Evolutionary conservation across 305 asterid species (phyloP).

Genomic region (Solanum hybrid): DNA sequence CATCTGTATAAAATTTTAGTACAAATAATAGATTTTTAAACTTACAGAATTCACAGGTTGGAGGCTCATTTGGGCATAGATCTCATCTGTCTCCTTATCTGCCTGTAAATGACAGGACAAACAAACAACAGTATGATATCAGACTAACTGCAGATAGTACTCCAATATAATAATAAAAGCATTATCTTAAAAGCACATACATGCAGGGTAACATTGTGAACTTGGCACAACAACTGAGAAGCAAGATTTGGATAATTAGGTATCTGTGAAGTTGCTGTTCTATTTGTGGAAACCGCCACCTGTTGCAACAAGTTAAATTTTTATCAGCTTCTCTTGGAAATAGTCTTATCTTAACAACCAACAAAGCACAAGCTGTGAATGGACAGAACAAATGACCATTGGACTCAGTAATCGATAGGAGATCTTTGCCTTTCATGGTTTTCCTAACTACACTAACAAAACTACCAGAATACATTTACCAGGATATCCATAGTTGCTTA

Average conservation of each 20-base stretch:
- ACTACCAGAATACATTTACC: neutral
- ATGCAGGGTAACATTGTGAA: conserved; percentile 79
- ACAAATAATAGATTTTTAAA: neutral
- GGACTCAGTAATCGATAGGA: neutral
- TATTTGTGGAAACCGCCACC: conserved; percentile 89
- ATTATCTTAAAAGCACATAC: conserved; percentile 26
- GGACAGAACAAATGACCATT: neutral
- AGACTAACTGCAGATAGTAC: neutral
- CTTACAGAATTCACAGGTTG: conserved; percentile 85
- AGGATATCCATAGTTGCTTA: neutral
- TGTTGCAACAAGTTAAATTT: conserved; percentile 19
- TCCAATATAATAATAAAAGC: neutral
- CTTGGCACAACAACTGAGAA: conserved; percentile 80
- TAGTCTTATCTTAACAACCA: too few relatives aligned
- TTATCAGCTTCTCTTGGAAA: neutral
- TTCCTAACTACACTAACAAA: neutral
- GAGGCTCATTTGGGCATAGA: conserved; percentile 90
- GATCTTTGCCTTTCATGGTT: neutral
- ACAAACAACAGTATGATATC: neutral
- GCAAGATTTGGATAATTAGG: conserved; percentile 89
- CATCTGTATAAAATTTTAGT: neutral
- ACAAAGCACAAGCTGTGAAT: neutral
- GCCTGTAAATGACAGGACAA: conserved; percentile 41
- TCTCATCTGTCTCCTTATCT: conserved; percentile 90
- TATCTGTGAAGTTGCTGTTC: conserved; percentile 72